Conservation (phyloP, 306 rosid genomes). For the Trifolium pratense region DNA sequence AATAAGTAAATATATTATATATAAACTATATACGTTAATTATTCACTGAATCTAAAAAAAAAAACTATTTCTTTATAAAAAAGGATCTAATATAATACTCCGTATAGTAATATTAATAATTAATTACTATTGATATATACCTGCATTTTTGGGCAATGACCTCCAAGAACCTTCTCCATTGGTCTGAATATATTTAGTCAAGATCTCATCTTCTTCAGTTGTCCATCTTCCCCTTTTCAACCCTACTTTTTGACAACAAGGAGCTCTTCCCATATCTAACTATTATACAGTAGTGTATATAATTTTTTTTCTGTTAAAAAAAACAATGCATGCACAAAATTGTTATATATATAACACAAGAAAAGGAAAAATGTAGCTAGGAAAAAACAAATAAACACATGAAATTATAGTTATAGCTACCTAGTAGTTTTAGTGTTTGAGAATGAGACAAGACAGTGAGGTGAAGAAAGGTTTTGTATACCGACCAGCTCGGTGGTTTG, state of each 20-base stretch:
- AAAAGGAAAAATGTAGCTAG: not conserved
- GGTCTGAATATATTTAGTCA: conserved; percentile 63
- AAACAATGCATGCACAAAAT: too few relatives aligned
- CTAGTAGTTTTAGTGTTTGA: not conserved
- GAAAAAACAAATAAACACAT: not conserved
- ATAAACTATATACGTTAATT: too few relatives aligned
- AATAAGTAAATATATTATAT: too few relatives aligned
- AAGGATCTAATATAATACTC: too few relatives aligned
- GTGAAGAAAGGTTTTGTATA: not conserved
- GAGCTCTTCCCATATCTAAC: conserved; percentile 74
- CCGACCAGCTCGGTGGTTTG: not conserved
- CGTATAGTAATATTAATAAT: too few relatives aligned
- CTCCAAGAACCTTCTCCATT: conserved; percentile 96
- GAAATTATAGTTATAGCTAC: not conserved
- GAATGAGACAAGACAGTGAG: conserved; percentile 6
- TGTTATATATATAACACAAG: not conserved
- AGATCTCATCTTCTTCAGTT: conserved; percentile 70
- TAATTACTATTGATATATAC: conserved; percentile 45
- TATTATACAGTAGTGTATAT: too few relatives aligned
- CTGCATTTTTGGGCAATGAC: conserved; percentile 83
- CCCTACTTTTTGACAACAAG: conserved; percentile 85
- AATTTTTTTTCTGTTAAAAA: too few relatives aligned
- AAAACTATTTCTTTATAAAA: too few relatives aligned
- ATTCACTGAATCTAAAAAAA: too few relatives aligned
- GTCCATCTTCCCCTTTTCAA: conserved; percentile 89